Evolutionary conservation across 257 asterid genomes (phyloP).

Genomic region (Knoxia roxburghii): DNA sequence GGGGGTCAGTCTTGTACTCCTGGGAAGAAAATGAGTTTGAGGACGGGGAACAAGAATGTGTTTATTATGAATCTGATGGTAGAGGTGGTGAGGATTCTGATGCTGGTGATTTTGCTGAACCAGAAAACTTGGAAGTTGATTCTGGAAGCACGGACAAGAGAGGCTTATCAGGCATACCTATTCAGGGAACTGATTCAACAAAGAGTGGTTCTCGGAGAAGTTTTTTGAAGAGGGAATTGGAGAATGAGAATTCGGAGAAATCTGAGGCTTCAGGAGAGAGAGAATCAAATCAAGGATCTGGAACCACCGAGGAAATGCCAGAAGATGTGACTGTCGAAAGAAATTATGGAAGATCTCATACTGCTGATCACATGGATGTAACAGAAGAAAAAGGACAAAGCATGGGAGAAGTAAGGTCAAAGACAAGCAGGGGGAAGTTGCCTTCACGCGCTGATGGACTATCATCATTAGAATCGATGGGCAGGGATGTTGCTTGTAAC

Average conservation of each 20-base stretch:
- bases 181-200: slow-evolving; percentile 22
- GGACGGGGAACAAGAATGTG: slow-evolving; percentile 43
- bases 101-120: slow-evolving; percentile 41
- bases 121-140: slow-evolving; percentile 53
- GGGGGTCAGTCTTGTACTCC: slow-evolving; percentile 45
- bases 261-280: slow-evolving; percentile 35
- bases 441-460: slow-evolving; percentile 54
- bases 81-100: slow-evolving; percentile 54
- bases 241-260: slow-evolving; percentile 28
- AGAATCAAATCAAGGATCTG: slow-evolving; percentile 50
- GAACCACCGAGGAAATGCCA: slow-evolving; percentile 40
- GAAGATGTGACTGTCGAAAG: slow-evolving; percentile 30
- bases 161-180: slow-evolving; percentile 18
- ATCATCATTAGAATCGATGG: slow-evolving; percentile 27
- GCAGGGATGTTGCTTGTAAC: slow-evolving; percentile 30
- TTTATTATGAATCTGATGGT: slow-evolving; percentile 78
- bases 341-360: slow-evolving; percentile 29
- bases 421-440: slow-evolving; percentile 37
- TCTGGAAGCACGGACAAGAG: slow-evolving; percentile 43
- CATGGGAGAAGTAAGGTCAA: slow-evolving; percentile 35
- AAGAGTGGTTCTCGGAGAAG: slow-evolving; percentile 23
- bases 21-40: slow-evolving; percentile 63
- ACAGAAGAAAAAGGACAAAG: slow-evolving; percentile 28
- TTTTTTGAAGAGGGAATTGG: slow-evolving; percentile 26
- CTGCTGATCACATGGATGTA: slow-evolving; percentile 26